Base-by-base conservation (phyloP, 169 alveolate genomes). In the Babesia sp. region DNA sequence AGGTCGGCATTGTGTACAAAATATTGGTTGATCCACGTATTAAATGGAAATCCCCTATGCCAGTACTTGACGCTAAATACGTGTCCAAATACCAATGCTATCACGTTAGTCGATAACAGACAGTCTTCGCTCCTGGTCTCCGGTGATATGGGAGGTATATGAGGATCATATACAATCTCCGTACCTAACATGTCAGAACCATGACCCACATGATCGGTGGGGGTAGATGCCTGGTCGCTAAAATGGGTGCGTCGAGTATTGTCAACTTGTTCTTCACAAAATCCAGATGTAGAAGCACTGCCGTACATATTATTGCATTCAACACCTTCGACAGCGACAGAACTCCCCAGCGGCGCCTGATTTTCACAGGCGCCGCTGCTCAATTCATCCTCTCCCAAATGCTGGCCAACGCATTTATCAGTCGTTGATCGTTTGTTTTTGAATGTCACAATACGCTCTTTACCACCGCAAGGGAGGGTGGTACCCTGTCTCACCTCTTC, bases 11-110 rank as follows among this genome's bases (percentile, higher is more conserved):
- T 72, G 20, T 72, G 71, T 0, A 33, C 57, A 63, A 45, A 72
- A 60, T 72, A 72, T 39, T 59, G 83, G 29, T 61, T 72, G 1
- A 72, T 72, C 83, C 83, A 72, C 0, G 61, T 72, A 44, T 57
- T 12, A 33, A 72, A 72, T 6, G 83, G 83, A 34, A 53, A 72
- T 8, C 83, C 83, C 26, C 46, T 34, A n/a, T 72, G 71, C 83
- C 83, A 72, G 37, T 20, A 59, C 33, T 50, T 72, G 31, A 61
- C 28, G 41, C n/a, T 61, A 28, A 64, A 59, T 24, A 64, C 16
- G 33, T 56, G 69, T 20, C 73, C 31, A 11, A 72, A 36, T 42
- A 72, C 64, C 53, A 61, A 14, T 2, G 53, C 61, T 14, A 72
- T 56, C 22, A 72, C 72, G 18, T 72, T 24, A 29, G 67, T 61